Evolutionary conservation across 2,329 filamentous ascomycete genomes (phyloP), one percentile per base, ranked within the genome.

Genomic region (Didymella arachidicola): DNA sequence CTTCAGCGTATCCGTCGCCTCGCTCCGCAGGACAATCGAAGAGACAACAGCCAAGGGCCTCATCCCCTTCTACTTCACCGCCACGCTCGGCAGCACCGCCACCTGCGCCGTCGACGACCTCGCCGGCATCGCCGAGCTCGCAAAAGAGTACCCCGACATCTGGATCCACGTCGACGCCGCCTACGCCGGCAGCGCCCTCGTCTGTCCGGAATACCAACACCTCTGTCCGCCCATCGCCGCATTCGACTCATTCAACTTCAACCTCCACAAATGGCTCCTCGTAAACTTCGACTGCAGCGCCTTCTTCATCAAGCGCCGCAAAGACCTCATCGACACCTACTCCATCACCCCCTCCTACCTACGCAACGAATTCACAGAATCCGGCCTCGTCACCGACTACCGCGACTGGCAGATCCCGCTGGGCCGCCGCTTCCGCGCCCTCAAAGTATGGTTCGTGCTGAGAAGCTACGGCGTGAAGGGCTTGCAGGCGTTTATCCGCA

Each of bases 391-490:
- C 1, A 97, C 92, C 25, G 94, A 98, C 78, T 97, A 97, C 81
- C 87, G 94, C 45, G 93, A 98, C 82, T 98, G 94, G 94, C 93
- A 97, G 79, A 96, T 98, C 70, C 93, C 94, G 0, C 87, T 98
- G 0, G 94, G 94, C 8, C 84, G 94, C 2, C 84, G 94, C 16
- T 98, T 98, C 84, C 86, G 94, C 60, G 87, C 89, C 2, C 79
- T 98, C 57, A 98, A 98, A 81, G 88, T 97, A 63, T 98, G 94
- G 94, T 97, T 97, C 74, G 93, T 98, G 7, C 81, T 97, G 69
- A 84, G 94, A 43, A 88, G 85, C 42, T 97, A 93, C 72, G 94
- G 94, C 0, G 80, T 96, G 50, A 82, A 83, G 29, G 94, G 93
- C 0, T 78, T 98, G 70, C 88, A 87, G 66, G 83, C 79, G 4